phyloP scores from a whole-genome alignment of 768 basidiomycete species.

The Rhodotorula paludigena region DNA sequence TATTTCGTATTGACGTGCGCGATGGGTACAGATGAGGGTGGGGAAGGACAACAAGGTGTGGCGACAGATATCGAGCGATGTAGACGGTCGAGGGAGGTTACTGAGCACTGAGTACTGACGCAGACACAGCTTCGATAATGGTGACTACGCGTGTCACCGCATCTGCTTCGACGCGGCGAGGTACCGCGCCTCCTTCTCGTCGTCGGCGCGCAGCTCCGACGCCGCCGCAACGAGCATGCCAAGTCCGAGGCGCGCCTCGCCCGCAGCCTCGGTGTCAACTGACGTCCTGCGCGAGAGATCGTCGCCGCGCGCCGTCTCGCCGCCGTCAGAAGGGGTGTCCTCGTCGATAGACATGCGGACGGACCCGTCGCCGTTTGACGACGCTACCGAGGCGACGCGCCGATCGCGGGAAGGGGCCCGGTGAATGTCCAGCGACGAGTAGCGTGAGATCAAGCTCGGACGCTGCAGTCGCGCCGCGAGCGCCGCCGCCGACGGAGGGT shows the following conservation, averaged over 20 bases:
- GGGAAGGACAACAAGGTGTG: neutral
- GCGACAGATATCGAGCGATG: neutral
- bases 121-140: too few relatives aligned
- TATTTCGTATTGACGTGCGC: too few relatives aligned
- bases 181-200: neutral
- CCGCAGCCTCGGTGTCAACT: neutral
- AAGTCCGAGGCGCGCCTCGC: neutral
- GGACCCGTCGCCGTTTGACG: neutral
- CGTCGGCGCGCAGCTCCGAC: neutral
- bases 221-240: constrained; percentile 24
- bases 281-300: neutral
- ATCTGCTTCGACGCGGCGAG: neutral
- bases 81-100: too few relatives aligned
- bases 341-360: neutral
- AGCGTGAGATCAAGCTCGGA: constrained; percentile 3
- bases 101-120: too few relatives aligned
- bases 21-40: neutral
- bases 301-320: neutral
- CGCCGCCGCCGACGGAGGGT: neutral
- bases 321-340: neutral
- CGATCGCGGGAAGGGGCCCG: neutral
- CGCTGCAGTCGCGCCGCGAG: neutral
- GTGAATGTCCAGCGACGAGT: constrained; percentile 5
- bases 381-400: neutral
- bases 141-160: neutral